Percentiles rank a stretch among this genome's conserved stretches.
Evolutionary conservation across 768 basidiomycete genomes (phyloP).

Genomic region (Strobilomyces echinocephalus): DNA sequence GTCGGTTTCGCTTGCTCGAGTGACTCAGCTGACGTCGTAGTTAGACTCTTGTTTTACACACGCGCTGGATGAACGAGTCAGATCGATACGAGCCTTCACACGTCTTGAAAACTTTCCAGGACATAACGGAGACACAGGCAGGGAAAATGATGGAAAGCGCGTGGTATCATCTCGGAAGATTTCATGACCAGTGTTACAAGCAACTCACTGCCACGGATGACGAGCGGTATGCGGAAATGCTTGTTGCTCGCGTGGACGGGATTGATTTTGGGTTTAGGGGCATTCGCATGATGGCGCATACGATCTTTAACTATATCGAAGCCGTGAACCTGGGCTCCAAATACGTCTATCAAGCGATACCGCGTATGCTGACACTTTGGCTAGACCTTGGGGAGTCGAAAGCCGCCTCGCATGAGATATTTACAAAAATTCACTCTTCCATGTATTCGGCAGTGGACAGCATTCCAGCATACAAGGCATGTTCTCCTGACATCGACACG

Average conservation of each 20-base stretch:
- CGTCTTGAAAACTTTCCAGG: constrained; percentile 56
- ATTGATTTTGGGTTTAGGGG: constrained; percentile 37
- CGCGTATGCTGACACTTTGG: constrained; percentile 92
- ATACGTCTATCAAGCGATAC: constrained; percentile 93
- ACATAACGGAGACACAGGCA: constrained; percentile 38
- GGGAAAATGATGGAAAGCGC: constrained; percentile 73
- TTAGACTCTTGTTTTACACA: constrained; percentile 74
- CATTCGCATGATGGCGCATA: constrained; percentile 58
- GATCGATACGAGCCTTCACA: constrained; percentile 68
- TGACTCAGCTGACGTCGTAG: background rate
- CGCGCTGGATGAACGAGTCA: constrained; percentile 90
- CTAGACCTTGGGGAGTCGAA: constrained; percentile 74
- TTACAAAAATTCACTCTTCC: constrained; percentile 51
- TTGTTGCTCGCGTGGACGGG: background rate
- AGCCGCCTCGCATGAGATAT: constrained; percentile 34
- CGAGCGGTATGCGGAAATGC: constrained; percentile 39
- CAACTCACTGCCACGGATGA: constrained; percentile 47
- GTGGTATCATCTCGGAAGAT: constrained; percentile 82
- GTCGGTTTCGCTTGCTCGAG: background rate
- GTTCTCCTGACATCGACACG: constrained; percentile 5
- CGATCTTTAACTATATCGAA: constrained; percentile 60
- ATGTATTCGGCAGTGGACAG: constrained; percentile 53
- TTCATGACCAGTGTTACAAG: constrained; percentile 76
- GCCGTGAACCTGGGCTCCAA: constrained; percentile 85
- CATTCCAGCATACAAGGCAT: constrained; percentile 77